Evolutionary conservation across 306 rosid species (phyloP).

Genomic region (Rosa persica): DNA sequence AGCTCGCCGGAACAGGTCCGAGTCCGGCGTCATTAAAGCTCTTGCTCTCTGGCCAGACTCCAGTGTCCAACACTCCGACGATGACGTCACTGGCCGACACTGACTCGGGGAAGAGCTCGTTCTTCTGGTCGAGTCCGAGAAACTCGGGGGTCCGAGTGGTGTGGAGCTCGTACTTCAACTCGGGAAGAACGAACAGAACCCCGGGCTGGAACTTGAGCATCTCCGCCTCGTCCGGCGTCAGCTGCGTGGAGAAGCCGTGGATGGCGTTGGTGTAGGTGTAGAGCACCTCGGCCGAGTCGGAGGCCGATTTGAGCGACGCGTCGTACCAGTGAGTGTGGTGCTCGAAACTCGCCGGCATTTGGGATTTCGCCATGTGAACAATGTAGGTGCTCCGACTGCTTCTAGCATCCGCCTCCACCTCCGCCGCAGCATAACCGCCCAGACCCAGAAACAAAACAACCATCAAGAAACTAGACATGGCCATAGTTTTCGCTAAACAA

Average conservation of each 20-base stretch:
- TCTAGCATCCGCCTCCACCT: background rate
- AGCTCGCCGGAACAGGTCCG: conserved; percentile 58
- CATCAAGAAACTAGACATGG: background rate
- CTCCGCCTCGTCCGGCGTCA: conserved; percentile 50
- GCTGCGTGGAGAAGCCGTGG: conserved; percentile 70
- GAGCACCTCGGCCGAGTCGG: conserved; percentile 59
- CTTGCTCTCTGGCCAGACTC: conserved; percentile 88
- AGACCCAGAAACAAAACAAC: conserved; percentile 28
- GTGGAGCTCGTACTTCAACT: conserved; percentile 54
- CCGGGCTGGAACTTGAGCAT: conserved; percentile 43
- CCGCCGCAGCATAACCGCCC: conserved; percentile 33
- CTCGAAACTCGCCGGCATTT: conserved; percentile 59
- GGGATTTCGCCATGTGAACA: conserved; percentile 57
- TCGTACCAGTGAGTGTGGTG: conserved; percentile 67
- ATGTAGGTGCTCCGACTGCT: conserved; percentile 51
- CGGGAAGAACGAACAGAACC: conserved; percentile 56
- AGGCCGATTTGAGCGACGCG: conserved; percentile 52
- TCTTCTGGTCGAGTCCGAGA: conserved; percentile 58
- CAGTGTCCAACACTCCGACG: conserved; percentile 69
- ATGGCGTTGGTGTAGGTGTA: conserved; percentile 64
- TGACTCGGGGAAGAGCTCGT: conserved; percentile 26
- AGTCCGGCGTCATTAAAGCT: conserved; percentile 66
- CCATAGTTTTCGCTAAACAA: background rate
- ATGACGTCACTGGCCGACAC: conserved; percentile 39
- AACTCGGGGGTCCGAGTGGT: conserved; percentile 82